Evolutionary conservation across 345 rosid genomes (phyloP).

Genomic region (Eutrema japonicum): DNA sequence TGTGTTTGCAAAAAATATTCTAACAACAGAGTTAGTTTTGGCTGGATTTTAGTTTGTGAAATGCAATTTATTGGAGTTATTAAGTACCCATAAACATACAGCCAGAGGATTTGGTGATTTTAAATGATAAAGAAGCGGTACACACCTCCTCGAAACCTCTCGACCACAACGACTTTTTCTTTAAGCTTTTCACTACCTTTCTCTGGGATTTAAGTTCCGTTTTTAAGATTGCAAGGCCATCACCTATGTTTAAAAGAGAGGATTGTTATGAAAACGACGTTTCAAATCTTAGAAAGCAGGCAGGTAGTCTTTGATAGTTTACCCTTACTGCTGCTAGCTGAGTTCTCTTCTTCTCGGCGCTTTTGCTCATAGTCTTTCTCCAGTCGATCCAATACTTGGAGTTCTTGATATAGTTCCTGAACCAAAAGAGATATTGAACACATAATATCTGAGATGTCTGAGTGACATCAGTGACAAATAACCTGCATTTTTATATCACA

Average conservation of each 20-base stretch:
- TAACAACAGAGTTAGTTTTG: background rate
- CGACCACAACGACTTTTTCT: conserved; percentile 89
- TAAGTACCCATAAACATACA: conserved; percentile 9
- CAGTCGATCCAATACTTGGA: conserved; percentile 76
- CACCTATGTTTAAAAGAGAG: conserved; percentile 49
- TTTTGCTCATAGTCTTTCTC: conserved; percentile 81
- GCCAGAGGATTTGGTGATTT: conserved; percentile 9
- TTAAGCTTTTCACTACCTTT: conserved; percentile 74
- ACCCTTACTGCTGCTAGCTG: conserved; percentile 62
- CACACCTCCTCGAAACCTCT: conserved; percentile 87
- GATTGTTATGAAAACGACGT: conserved; percentile 13
- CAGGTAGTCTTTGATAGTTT: conserved; percentile 5
- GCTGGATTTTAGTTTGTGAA: conserved; percentile 7
- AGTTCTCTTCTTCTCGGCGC: conserved; percentile 68
- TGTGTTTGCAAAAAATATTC: background rate
- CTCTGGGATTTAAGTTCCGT: conserved; percentile 78
- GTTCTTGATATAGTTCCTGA: conserved; percentile 82
- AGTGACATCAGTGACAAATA: conserved; percentile 20
- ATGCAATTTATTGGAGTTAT: conserved; percentile 1
- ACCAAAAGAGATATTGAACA: conserved; percentile 8
- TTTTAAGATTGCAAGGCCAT: conserved; percentile 59
- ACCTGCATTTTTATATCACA: conserved; percentile 26
- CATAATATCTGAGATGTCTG: conserved; percentile 10
- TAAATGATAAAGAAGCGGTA: conserved; percentile 25
- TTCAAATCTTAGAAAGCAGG: conserved; percentile 19